A percentile compares a stretch with the other conserved stretches of the same genome.
Evolutionary conservation across 768 basidiomycete genomes (phyloP).

Genomic region (Xerocomellus chrysenteron): DNA sequence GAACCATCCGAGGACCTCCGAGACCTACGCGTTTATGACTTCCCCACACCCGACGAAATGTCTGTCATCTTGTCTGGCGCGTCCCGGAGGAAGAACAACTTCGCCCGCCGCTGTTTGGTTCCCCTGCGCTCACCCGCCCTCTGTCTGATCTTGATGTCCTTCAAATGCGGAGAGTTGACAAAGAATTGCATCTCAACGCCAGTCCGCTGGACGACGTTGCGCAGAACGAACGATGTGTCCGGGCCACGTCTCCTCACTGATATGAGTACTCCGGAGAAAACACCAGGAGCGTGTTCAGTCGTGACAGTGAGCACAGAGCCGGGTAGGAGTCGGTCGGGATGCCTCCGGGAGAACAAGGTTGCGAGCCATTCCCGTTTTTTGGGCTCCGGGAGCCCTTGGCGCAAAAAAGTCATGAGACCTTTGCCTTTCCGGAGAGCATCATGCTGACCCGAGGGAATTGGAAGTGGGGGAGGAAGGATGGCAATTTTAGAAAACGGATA

Average conservation of each 20-base stretch:
- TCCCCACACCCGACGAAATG: slow-evolving; percentile 50
- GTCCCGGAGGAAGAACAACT: slow-evolving; percentile 80
- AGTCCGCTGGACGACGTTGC: slow-evolving; percentile 88
- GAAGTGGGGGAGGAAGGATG: slow-evolving; percentile 48
- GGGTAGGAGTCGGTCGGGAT: slow-evolving; percentile 65
- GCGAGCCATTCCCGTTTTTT: slow-evolving; percentile 69
- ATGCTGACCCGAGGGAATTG: slow-evolving; percentile 36
- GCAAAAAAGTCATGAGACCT: slow-evolving; percentile 76
- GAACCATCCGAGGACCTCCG: not conserved
- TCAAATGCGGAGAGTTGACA: slow-evolving; percentile 81
- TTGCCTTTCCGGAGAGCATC: slow-evolving; percentile 60
- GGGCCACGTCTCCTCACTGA: slow-evolving; percentile 78
- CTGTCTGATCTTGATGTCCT: slow-evolving; percentile 80
- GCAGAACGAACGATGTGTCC: slow-evolving; percentile 84
- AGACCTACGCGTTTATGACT: slow-evolving; percentile 21
- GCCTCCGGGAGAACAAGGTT: slow-evolving; percentile 69
- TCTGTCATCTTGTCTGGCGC: slow-evolving; percentile 83
- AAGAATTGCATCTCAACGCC: slow-evolving; percentile 95
- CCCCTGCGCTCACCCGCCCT: slow-evolving; percentile 48
- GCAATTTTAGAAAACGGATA: slow-evolving; percentile 80
- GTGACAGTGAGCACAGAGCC: slow-evolving; percentile 87
- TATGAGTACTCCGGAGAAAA: slow-evolving; percentile 88
- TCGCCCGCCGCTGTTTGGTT: slow-evolving; percentile 67
- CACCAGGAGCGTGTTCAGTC: slow-evolving; percentile 72
- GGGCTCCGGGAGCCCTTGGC: slow-evolving; percentile 59